A percentile compares a stretch with the other conserved stretches of the same genome.
Evolutionary conservation across 2,329 filamentous ascomycete species (phyloP).

Genomic region (Geosmithia morbida): DNA sequence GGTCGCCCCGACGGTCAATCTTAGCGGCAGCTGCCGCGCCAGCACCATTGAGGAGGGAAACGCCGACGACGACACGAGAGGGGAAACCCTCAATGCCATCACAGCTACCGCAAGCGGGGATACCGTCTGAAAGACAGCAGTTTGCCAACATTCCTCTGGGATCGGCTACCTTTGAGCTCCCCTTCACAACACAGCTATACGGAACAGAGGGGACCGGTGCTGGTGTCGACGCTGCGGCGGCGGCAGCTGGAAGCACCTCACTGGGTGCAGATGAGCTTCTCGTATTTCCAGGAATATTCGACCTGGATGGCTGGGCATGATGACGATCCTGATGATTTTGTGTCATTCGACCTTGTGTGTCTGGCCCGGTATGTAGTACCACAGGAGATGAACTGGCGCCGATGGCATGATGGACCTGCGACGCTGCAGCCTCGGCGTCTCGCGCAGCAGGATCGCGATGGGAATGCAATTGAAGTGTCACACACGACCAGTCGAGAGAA

Average conservation of each 20-base stretch:
- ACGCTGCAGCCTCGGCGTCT: too few relatives aligned
- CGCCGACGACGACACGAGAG: neutral
- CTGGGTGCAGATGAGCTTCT: slow-evolving; percentile 4
- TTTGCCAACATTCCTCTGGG: neutral
- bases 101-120: neutral
- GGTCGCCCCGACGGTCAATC: neutral
- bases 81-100: neutral
- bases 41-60: neutral
- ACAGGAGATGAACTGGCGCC: too few relatives aligned
- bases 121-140: neutral
- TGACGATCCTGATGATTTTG: neutral
- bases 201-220: neutral
- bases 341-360: too few relatives aligned
- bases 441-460: neutral
- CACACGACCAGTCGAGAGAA: too few relatives aligned
- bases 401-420: too few relatives aligned
- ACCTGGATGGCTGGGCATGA: slow-evolving; percentile 3
- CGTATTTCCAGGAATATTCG: slow-evolving; percentile 5
- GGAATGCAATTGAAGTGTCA: neutral
- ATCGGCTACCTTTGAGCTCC: slow-evolving; percentile 2
- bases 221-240: neutral
- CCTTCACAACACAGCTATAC: slow-evolving; percentile 2
- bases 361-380: too few relatives aligned
- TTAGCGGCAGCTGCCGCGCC: neutral
- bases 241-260: neutral